Evolutionary conservation across 2,329 filamentous ascomycete species (phyloP).

Genomic region (Penicillium expansum): DNA sequence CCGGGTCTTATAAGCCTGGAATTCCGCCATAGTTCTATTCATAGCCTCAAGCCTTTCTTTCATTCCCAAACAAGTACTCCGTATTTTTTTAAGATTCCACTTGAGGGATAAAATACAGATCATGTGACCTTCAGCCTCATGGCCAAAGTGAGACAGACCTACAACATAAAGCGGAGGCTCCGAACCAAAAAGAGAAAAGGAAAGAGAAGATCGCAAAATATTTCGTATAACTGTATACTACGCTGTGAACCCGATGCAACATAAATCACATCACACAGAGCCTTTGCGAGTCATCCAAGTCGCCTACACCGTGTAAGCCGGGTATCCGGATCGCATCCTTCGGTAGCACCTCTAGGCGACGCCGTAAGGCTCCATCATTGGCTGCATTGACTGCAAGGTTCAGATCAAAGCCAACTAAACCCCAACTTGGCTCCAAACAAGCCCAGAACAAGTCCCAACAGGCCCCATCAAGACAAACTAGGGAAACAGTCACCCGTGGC

Average conservation of each 20-base stretch:
- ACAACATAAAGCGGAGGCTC: neutral
- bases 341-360: neutral
- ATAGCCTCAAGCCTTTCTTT: neutral
- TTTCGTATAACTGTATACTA: neutral
- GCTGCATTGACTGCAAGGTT: neutral
- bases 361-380: neutral
- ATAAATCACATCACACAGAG: neutral
- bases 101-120: neutral
- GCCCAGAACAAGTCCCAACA: neutral
- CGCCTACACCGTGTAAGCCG: neutral
- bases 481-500: neutral
- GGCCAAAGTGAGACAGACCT: neutral
- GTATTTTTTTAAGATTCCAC: neutral
- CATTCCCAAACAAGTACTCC: neutral
- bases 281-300: neutral
- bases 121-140: slow-evolving; percentile 4
- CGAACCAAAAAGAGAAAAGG: neutral
- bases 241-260: neutral
- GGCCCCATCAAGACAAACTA: too few relatives aligned
- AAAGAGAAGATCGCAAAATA: neutral
- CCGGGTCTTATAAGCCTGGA: neutral
- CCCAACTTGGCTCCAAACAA: neutral
- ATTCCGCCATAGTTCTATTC: neutral
- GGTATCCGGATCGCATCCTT: neutral
- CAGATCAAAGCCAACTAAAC: neutral